A percentile compares a stretch with the other conserved stretches of the same genome.
phyloP scores from a whole-genome alignment of 2,329 filamentous ascomycete genomes.

The Fusarium irregulare region DNA sequence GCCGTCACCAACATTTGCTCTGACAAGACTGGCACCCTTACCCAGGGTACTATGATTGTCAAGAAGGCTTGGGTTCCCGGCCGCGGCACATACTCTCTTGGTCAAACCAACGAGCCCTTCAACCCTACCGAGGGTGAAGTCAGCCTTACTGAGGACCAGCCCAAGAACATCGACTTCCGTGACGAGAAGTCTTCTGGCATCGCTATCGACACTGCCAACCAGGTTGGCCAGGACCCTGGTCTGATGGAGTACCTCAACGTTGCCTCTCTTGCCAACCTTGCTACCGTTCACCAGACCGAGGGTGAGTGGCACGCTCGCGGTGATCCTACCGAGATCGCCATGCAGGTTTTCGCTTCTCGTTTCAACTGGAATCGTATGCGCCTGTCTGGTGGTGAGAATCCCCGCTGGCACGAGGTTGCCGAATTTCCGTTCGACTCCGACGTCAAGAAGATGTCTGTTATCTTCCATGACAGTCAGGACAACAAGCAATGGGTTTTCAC shows the following conservation, averaged over 20 bases:
- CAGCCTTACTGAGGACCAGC: constrained; percentile 52
- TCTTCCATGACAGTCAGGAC: constrained; percentile 62
- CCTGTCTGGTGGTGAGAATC: constrained; percentile 61
- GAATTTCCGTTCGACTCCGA: constrained; percentile 81
- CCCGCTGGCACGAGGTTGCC: constrained; percentile 68
- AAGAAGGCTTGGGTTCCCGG: constrained; percentile 64
- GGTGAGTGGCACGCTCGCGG: constrained; percentile 71
- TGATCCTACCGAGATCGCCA: constrained; percentile 75
- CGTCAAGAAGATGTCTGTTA: constrained; percentile 81
- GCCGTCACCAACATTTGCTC: constrained; percentile 68
- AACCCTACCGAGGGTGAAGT: constrained; percentile 66
- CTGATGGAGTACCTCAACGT: constrained; percentile 70
- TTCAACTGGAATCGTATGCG: constrained; percentile 71
- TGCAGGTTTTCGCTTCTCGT: constrained; percentile 77
- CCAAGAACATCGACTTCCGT: constrained; percentile 51
- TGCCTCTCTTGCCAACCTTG: constrained; percentile 73
- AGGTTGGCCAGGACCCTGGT: constrained; percentile 58
- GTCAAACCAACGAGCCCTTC: constrained; percentile 64
- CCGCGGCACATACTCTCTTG: constrained; percentile 59
- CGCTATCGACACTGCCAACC: constrained; percentile 41
- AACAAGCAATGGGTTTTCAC: constrained; percentile 65
- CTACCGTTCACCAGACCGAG: constrained; percentile 67
- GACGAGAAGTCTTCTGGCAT: constrained; percentile 45
- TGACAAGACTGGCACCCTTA: constrained; percentile 68
- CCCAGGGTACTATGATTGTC: constrained; percentile 65